phyloP scores from a whole-genome alignment of 2,329 filamentous ascomycete genomes.

The Colletotrichum higginsianum region DNA sequence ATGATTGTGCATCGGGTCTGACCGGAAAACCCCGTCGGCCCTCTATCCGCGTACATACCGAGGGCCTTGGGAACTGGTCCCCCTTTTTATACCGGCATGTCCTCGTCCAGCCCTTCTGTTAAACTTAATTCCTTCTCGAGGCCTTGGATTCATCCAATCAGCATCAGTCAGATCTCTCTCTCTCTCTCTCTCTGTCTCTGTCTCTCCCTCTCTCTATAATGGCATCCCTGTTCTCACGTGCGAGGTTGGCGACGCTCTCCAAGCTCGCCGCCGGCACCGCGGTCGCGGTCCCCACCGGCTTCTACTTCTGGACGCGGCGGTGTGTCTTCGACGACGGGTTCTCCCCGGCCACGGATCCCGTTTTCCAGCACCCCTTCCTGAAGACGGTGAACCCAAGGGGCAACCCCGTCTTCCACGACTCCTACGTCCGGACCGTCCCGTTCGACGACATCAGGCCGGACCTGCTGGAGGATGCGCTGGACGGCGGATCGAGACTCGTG shows the following conservation, averaged over 20 bases:
- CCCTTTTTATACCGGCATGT: neutral
- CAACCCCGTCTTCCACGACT: conserved; percentile 33
- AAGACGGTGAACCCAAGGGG: conserved; percentile 18
- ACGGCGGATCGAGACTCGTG: conserved; percentile 31
- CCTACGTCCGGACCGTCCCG: conserved; percentile 15
- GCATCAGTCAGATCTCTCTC: too few relatives aligned
- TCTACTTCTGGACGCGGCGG: conserved; percentile 36
- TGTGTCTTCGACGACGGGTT: conserved; percentile 37
- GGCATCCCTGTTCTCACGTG: conserved; percentile 16
- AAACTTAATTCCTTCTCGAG: neutral
- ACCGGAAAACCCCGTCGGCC: neutral
- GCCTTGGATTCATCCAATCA: neutral
- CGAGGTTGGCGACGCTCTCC: conserved; percentile 1
- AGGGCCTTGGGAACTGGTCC: neutral
- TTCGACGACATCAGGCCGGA: conserved; percentile 30
- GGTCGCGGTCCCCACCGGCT: conserved; percentile 25
- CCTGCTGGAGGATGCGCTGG: conserved; percentile 34
- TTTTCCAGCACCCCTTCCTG: conserved; percentile 30
- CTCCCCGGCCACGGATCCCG: conserved; percentile 5
- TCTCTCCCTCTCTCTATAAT: conserved; percentile 1
- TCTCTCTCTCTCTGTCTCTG: too few relatives aligned
- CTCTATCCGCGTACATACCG: neutral
- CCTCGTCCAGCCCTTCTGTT: neutral
- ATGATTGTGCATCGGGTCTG: neutral
- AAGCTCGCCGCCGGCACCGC: conserved; percentile 16